A percentile compares a stretch with the other conserved stretches of the same genome.
phyloP scores from a whole-genome alignment of 371 early-diverging fungal genomes.

The Haplosporangium sp. region DNA sequence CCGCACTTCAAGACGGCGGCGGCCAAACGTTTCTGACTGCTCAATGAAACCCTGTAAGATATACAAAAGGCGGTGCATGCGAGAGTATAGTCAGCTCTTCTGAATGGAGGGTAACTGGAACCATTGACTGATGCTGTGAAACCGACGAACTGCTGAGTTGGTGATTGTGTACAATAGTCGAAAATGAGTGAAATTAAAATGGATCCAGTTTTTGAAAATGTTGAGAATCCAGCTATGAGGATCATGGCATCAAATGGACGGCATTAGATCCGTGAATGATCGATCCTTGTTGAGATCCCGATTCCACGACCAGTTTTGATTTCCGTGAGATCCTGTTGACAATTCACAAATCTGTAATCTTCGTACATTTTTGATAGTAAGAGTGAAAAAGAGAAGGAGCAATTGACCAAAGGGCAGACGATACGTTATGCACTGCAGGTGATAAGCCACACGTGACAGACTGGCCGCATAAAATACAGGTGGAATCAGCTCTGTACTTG shows the following conservation, averaged over 20 bases:
- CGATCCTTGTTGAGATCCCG: constrained; percentile 4
- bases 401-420: constrained; percentile 1
- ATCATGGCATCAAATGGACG: constrained; percentile 9
- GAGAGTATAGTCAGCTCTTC: too few species aligned
- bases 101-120: neutral
- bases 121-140: too few species aligned
- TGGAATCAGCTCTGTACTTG: too few species aligned
- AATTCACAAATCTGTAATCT: constrained; percentile 1
- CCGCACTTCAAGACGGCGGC: constrained; percentile 99
- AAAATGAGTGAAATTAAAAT: constrained; percentile 1
- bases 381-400: constrained; percentile 22
- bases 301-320: constrained; percentile 9
- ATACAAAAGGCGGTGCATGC: neutral
- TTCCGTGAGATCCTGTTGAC: neutral
- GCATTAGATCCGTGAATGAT: constrained; percentile 10
- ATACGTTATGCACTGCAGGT: too few species aligned
- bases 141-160: constrained; percentile 57
- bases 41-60: constrained; percentile 79
- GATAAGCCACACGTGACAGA: too few species aligned
- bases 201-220: constrained; percentile 21
- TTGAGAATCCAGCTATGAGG: neutral
- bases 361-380: constrained; percentile 31
- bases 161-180: neutral
- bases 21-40: constrained; percentile 96
- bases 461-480: too few species aligned